phyloP scores from a whole-genome alignment of 345 rosid species.

The Populus alba region DNA sequence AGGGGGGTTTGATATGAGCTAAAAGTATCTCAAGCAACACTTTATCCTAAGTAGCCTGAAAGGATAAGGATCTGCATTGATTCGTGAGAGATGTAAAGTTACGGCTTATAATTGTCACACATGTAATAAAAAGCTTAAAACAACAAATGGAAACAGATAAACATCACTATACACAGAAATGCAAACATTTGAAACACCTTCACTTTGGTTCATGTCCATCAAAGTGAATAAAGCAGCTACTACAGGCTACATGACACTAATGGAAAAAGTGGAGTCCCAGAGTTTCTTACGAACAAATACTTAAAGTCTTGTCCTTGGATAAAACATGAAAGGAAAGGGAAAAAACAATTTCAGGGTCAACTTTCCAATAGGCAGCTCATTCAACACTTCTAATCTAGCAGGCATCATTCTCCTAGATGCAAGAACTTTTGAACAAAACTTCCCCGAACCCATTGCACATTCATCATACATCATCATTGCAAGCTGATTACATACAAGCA shows the following conservation, averaged over 20 bases:
- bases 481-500: constrained; percentile 35
- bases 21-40: neutral
- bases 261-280: neutral
- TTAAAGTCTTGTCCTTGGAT: neutral
- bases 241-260: neutral
- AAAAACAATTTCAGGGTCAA: neutral
- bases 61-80: neutral
- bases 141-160: neutral
- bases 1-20: neutral
- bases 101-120: neutral
- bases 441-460: constrained; percentile 6
- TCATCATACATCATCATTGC: constrained; percentile 51
- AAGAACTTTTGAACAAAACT: constrained; percentile 17
- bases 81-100: neutral
- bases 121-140: neutral
- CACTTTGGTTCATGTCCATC: neutral
- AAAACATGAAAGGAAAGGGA: neutral
- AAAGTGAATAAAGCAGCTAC: neutral
- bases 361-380: constrained; percentile 4
- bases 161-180: neutral
- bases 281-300: neutral
- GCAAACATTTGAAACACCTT: neutral
- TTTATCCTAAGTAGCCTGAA: neutral
- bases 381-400: constrained; percentile 5
- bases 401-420: constrained; percentile 12